Base-by-base conservation (phyloP, 192 early-diverging fungal species). In the Radiomyces spectabilis region DNA sequence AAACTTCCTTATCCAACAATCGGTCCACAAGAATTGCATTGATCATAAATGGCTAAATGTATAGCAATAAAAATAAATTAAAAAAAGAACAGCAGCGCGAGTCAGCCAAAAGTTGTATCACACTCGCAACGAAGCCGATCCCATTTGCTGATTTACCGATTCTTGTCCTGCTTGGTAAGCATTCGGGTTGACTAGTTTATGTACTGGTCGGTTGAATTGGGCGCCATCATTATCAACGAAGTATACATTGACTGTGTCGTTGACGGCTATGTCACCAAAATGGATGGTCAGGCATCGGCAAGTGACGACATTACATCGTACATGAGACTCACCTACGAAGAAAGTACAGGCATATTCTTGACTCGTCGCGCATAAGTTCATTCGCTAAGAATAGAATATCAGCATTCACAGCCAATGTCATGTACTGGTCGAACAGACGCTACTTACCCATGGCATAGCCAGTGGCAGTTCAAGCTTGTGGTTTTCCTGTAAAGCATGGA, bases 11-110 rank as follows among this genome's bases (percentile, higher is more conserved):
- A n/a, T 63, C 56, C 1, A 74, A 72, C 3, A 85, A 16, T 34
- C 57, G 62, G 16, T 71, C 80, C 16, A 78, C 54, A 52, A 73
- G 73, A 13, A 85, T 79, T 2, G 75, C 75, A 63, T 85, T 85
- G 53, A 85, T 82, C 48, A 51, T 32, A 37, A 51, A 39, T 18
- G 44, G 59, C 21, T 69, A 19, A 42, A 52, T 18, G 25, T 0
- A 46, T 30, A 1, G 8, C 26, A 44, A 31, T 25, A 44, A 19
- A 25, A 37, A 8, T 6, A 21, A 5, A 27, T 32, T 22, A 15
- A 33, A 30, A 21, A 27, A 18, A 41, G 37, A 30, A 41, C 5
- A 19, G 7, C 48, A 49, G 24, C 7, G 16, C 1, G 12, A 24
- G n/a, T 34, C 15, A 15, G 38, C 26, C n/a, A 51, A 16, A 24